Percentiles rank a stretch among this genome's conserved stretches.
Conservation (phyloP, 805 yeast species). For the Metschnikowia amazonensis region DNA sequence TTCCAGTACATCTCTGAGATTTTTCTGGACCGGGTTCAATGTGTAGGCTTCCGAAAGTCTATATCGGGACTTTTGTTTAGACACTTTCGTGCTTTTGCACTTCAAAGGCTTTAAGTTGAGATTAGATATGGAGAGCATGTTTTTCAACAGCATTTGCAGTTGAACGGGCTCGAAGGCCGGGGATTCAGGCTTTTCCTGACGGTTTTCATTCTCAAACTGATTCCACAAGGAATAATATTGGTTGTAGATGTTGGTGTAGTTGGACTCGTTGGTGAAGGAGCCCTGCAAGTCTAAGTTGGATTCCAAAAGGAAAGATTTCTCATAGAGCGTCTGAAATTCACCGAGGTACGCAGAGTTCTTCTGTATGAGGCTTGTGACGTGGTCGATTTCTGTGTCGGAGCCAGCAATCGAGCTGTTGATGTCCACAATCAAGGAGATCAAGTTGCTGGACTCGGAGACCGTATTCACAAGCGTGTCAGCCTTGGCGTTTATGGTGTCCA, state of each 20-base stretch:
- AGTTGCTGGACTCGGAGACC: constrained; percentile 22
- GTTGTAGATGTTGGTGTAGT: constrained; percentile 25
- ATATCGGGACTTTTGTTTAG: constrained; percentile 41
- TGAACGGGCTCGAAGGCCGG: background rate
- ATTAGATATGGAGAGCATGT: constrained; percentile 32
- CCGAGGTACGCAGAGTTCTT: constrained; percentile 23
- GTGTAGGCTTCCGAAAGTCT: constrained; percentile 37
- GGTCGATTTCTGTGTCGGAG: constrained; percentile 30
- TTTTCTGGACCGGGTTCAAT: constrained; percentile 30
- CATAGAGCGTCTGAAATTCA: constrained; percentile 29
- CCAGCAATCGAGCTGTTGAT: constrained; percentile 22
- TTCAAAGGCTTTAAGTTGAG: constrained; percentile 39
- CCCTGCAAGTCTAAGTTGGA: constrained; percentile 31
- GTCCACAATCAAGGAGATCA: constrained; percentile 21
- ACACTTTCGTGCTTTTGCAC: constrained; percentile 28
- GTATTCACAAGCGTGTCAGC: constrained; percentile 23
- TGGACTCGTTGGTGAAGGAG: constrained; percentile 27
- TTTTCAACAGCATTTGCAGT: constrained; percentile 2
- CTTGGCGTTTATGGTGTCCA: constrained; percentile 28
- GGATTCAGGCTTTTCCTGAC: background rate
- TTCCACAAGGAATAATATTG: constrained; percentile 28
- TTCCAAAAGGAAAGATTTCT: constrained; percentile 33
- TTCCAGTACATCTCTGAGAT: constrained; percentile 14
- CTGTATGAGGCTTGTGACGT: constrained; percentile 21
- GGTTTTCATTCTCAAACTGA: constrained; percentile 14